These are phyloP conservation scores for Phascolomyces articulosus DNA, from an alignment of 371 early-diverging fungal species.

Conservation along the genomic window DNA sequence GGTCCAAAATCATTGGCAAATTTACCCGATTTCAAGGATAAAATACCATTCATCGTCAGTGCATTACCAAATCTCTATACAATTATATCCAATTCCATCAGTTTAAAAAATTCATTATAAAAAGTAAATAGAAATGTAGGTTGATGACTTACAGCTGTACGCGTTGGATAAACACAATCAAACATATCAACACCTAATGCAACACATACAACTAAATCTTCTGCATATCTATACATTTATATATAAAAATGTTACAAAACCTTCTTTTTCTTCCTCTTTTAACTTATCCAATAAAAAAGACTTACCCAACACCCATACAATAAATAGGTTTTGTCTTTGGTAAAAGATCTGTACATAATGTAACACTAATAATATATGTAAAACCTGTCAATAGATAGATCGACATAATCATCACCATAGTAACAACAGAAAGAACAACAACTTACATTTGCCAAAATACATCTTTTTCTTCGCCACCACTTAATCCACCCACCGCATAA, in stretches of 20 bases:
- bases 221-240: constrained; percentile 80
- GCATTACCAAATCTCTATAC: constrained; percentile 91
- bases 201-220: constrained; percentile 91
- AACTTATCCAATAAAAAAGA: neutral
- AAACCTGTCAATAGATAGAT: neutral
- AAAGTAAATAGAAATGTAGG: neutral
- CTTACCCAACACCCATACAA: constrained; percentile 97
- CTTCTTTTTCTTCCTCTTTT: neutral
- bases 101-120: too few species aligned
- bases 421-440: neutral
- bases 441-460: constrained; percentile 85
- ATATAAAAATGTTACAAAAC: constrained; percentile 41
- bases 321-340: constrained; percentile 90
- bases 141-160: constrained; percentile 76
- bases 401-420: too few species aligned
- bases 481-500: constrained; percentile 94
- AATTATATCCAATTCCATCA: constrained; percentile 4
- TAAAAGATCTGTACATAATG: constrained; percentile 82
- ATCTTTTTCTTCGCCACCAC: constrained; percentile 96
- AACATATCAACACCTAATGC: constrained; percentile 97
- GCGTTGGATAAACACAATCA: constrained; percentile 97
- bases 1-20: constrained; percentile 73
- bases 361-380: constrained; percentile 53
- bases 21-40: constrained; percentile 68
- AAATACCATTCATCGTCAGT: constrained; percentile 79